Evolutionary conservation across 108 stramenopile species (phyloP).

Genomic region (Stephanodiscus minutulus): DNA sequence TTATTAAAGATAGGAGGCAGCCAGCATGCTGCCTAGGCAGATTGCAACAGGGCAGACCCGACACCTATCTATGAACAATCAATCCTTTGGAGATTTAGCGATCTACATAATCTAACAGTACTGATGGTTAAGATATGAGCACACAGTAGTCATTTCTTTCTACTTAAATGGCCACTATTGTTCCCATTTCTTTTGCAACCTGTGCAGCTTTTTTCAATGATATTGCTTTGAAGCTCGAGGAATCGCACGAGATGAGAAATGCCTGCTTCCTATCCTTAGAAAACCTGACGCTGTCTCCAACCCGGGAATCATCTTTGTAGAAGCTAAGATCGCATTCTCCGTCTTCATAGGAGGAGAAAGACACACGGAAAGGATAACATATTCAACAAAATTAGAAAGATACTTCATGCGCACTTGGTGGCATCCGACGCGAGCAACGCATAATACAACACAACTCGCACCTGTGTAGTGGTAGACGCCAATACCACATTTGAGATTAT

Average conservation of each 20-base stretch:
- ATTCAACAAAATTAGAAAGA: background rate
- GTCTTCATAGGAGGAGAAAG: background rate
- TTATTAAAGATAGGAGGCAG: too few relatives aligned
- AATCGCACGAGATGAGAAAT: slow-evolving; percentile 21
- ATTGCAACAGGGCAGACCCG: too few relatives aligned
- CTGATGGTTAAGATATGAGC: too few relatives aligned
- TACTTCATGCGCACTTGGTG: background rate
- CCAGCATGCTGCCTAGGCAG: too few relatives aligned
- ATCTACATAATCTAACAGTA: too few relatives aligned
- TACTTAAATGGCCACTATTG: slow-evolving; percentile 15
- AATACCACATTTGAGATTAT: slow-evolving; percentile 44
- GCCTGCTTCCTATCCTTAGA: slow-evolving; percentile 17
- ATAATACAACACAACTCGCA: background rate
- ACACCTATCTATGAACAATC: too few relatives aligned
- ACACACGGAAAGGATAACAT: background rate
- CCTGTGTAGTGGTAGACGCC: slow-evolving; percentile 44
- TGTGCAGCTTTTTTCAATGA: slow-evolving; percentile 29
- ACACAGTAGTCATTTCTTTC: background rate
- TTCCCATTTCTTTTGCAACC: slow-evolving; percentile 33
- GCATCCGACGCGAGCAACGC: too few relatives aligned
- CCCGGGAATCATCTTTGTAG: slow-evolving; percentile 27
- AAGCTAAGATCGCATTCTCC: slow-evolving; percentile 42
- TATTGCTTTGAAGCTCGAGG: slow-evolving; percentile 17
- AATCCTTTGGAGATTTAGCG: too few relatives aligned
- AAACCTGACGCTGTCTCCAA: slow-evolving; percentile 31